These are phyloP conservation scores for Neocucurbitaria cava DNA, from an alignment of 2,329 filamentous ascomycete genomes.

Conservation along the genomic window DNA sequence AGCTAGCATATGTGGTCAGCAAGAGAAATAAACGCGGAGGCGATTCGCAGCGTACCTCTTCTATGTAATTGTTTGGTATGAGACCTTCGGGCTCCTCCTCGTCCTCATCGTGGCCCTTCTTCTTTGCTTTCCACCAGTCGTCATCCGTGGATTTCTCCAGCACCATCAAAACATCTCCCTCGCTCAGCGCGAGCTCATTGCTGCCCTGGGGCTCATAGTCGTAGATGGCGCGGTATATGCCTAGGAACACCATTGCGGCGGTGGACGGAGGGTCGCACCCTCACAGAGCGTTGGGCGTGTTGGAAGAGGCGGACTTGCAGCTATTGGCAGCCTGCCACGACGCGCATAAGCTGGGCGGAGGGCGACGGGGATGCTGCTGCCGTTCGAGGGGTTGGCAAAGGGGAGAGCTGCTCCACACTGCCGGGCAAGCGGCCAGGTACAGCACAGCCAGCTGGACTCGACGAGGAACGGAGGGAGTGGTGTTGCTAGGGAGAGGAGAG, in stretches of 20 bases:
- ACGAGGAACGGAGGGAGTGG: background rate
- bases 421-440: slow-evolving; percentile 16
- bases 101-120: slow-evolving; percentile 77
- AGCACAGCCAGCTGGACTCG: background rate
- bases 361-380: slow-evolving; percentile 27
- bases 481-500: slow-evolving; percentile 5
- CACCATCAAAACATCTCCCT: slow-evolving; percentile 89
- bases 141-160: slow-evolving; percentile 77
- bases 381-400: slow-evolving; percentile 34
- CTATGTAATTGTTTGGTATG: slow-evolving; percentile 93
- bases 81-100: slow-evolving; percentile 91
- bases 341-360: slow-evolving; percentile 41
- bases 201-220: slow-evolving; percentile 89
- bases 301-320: slow-evolving; percentile 19
- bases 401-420: slow-evolving; percentile 17
- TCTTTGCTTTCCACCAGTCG: slow-evolving; percentile 97
- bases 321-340: slow-evolving; percentile 20
- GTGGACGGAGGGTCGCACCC: slow-evolving; percentile 22
- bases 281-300: background rate
- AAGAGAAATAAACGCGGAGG: background rate
- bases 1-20: slow-evolving; percentile 57
- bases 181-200: slow-evolving; percentile 81
- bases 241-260: slow-evolving; percentile 81
- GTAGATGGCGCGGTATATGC: slow-evolving; percentile 89
- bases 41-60: slow-evolving; percentile 72